Base-by-base conservation (phyloP, 2,329 filamentous ascomycete genomes). In the Trichoderma aggressivum region DNA sequence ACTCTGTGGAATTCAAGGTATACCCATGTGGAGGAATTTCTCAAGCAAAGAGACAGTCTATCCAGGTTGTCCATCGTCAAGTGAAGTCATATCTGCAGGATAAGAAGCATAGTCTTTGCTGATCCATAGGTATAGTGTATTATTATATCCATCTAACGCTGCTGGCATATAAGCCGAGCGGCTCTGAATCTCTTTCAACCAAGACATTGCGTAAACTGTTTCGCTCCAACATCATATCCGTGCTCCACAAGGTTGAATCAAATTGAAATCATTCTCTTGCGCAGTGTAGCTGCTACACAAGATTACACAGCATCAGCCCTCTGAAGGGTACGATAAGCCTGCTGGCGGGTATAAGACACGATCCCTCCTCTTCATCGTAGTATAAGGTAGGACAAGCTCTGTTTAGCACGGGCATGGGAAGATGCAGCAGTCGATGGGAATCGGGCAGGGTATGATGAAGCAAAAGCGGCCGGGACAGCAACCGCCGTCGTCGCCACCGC, bases 401-500 rank as follows among this genome's bases (percentile, higher is more conserved):
- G 56, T 63, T 67, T 75, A 78, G 70, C 75, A 77, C 14, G 75
- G 75, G 61, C 75, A 76, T 10, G 75, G 76, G 67, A 79, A 72
- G 43, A 80, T 75, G 73, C 80, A 81, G 72, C 74, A 81, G 70
- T 81, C 76, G 73, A 77, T 77, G 28, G 80, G 80, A n/a, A 81
- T 74, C 3, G 79, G 80, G 63, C 80, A 81, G 4, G 80, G 80
- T 36, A 81, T 80, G 50, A 80, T 78, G 72, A 81, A 82, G 75
- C 80, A 82, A 70, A 81, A 81, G 7, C 80, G 76, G 10, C 79
- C 80, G 6, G 78, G 79, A 68, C 80, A 82, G 24, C 32, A 36
- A 53, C 66, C 66, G n/a, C 68, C 68, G 24, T 43, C 24, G 14
- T 74, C 73, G 24, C 72, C 71, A 14, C 77, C 74, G 14, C 79